Evolutionary conservation across 352 stramenopile species (phyloP), one percentile per base, ranked within the genome.

Genomic region (Globisporangium cystogenes): DNA sequence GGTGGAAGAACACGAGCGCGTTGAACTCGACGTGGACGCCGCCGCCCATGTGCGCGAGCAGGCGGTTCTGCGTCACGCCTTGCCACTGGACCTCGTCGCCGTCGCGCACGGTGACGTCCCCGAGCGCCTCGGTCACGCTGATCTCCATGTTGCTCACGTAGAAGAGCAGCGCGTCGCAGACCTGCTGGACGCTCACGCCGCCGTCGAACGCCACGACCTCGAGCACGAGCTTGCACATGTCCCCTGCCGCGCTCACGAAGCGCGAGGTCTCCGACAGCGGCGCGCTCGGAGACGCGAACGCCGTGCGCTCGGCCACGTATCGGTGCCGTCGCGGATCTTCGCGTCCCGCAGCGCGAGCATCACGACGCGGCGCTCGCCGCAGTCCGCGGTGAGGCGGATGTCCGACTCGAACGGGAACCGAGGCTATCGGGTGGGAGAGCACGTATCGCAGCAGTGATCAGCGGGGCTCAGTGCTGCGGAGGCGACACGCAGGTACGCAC

Each of bases 101-200:
- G n/a, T 47, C 24, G 49, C 31, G 31, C 21, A 52, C 35, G 16
- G 40, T 52, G 31, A 42, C 15, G n/a, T 43, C 6, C 6, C 29
- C 31, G 4, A 52, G 31, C 20, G 40, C 31, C 31, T 52, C 47
- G 4, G 47, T 31, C 12, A 52, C 21, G 47, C 47, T 42, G 47
- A 52, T 52, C 31, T 52, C 47, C 31, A 52, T 43, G 47, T 33
- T 52, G n/a, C 20, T 26, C 1, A 29, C 4, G 31, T 52, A 52
- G 47, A 43, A 52, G 12, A 33, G n/a, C 20, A 43, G 14, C 29
- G 47, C 47, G 29, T 52, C 47, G 12, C 42, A 52, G 14, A 43
- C 47, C 12, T 21, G n/a, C 31, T 52, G 26, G 5, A 26, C 31
- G 29, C 47, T 52, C 3, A 7, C 1, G 10, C 42, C 35, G 6